Conservation (phyloP, 768 basidiomycete genomes). For the Suillus americanus region DNA sequence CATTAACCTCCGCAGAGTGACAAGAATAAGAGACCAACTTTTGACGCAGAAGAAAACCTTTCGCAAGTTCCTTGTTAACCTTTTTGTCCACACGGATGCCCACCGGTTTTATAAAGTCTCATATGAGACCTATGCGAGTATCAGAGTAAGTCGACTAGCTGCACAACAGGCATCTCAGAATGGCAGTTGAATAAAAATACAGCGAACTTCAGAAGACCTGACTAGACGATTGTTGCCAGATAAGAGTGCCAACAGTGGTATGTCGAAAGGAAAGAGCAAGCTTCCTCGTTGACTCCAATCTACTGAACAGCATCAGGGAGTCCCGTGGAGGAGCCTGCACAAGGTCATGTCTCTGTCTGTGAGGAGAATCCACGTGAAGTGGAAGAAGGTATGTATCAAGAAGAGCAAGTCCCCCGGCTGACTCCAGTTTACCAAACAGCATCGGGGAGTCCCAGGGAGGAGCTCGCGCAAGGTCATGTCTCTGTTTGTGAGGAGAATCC, state of each 20-base stretch:
- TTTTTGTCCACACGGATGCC: neutral
- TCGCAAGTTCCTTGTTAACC: neutral
- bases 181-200: neutral
- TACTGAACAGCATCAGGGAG: neutral
- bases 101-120: neutral
- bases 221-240: neutral
- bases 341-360: neutral
- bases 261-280: neutral
- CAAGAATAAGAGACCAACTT: neutral
- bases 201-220: neutral
- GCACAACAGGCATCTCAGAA: neutral
- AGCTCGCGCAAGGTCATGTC: neutral
- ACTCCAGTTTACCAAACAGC: neutral
- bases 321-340: neutral
- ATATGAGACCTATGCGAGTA: neutral
- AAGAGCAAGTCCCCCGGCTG: neutral
- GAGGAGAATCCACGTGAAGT: neutral
- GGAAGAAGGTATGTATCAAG: neutral
- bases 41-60: neutral
- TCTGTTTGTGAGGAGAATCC: neutral
- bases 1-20: neutral
- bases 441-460: neutral
- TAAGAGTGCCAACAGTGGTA: neutral
- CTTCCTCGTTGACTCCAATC: neutral
- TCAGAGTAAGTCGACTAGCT: neutral